Conservation (phyloP, 2,329 filamentous ascomycete species). For the Arthroderma uncinatum region DNA sequence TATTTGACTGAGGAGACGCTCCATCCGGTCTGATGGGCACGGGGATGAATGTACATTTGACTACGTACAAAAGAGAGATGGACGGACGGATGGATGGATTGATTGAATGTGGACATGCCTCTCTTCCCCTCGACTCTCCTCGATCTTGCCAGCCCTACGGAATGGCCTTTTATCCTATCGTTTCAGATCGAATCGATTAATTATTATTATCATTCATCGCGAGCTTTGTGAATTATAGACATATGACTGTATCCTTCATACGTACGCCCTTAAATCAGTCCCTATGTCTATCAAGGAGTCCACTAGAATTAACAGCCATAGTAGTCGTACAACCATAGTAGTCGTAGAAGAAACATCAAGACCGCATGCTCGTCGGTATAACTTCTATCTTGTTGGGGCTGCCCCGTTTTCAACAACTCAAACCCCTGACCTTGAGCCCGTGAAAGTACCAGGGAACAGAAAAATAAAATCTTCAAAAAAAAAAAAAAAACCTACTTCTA, state of each 20-base stretch:
- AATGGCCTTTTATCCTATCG: background rate
- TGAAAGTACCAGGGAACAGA: no score
- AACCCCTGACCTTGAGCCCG: background rate
- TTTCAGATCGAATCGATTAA: background rate
- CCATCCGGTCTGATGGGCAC: background rate
- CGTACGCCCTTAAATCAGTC: background rate
- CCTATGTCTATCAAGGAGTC: no score
- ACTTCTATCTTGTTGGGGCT: no score
- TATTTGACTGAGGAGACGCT: background rate
- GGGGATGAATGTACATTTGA: background rate
- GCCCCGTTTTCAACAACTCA: conserved; percentile 6
- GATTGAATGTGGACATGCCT: background rate
- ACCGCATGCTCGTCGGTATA: no score
- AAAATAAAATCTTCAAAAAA: no score
- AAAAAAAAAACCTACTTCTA: no score
- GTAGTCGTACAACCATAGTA: no score
- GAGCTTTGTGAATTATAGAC: background rate
- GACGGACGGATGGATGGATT: background rate
- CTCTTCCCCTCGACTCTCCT: background rate
- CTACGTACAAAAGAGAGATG: conserved; percentile 1
- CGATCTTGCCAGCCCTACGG: background rate
- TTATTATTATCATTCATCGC: background rate
- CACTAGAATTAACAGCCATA: no score
- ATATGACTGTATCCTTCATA: background rate
- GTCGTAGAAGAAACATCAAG: no score